phyloP scores from a whole-genome alignment of 345 rosid genomes.

The Linum lewisii region DNA sequence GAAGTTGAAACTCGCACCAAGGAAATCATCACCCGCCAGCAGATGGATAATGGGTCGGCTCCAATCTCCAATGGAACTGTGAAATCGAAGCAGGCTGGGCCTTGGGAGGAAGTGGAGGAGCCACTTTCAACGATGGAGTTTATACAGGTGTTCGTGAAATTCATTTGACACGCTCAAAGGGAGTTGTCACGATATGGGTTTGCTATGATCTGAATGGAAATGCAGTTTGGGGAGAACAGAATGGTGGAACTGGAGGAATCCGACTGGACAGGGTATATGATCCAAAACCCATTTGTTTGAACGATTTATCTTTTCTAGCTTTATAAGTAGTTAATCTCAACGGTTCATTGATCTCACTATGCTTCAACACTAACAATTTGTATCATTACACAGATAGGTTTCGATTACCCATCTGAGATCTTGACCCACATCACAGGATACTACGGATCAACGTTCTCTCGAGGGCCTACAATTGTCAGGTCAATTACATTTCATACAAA shows the following conservation, averaged over 20 bases:
- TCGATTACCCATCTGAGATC: conserved; percentile 20
- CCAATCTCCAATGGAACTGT: neutral
- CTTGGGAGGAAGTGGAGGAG: conserved; percentile 25
- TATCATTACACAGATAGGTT: conserved; percentile 12
- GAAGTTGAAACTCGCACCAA: conserved; percentile 1
- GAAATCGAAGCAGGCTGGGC: conserved; percentile 12
- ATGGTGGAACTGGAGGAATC: conserved; percentile 20
- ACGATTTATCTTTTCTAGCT: no score
- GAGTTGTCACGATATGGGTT: conserved; percentile 13
- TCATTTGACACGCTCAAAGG: conserved; percentile 15
- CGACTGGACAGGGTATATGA: conserved; percentile 16
- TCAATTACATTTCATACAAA: conserved; percentile 22
- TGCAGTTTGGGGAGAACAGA: conserved; percentile 18
- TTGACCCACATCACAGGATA: conserved; percentile 21
- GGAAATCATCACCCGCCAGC: no score
- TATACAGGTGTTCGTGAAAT: conserved; percentile 18
- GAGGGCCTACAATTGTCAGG: conserved; percentile 12
- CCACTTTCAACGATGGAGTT: conserved; percentile 21
- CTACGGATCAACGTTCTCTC: conserved; percentile 17
- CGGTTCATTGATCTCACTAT: no score
- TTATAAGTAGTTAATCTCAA: no score
- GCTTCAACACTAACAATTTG: no score
- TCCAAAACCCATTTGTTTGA: neutral
- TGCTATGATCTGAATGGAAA: conserved; percentile 25
- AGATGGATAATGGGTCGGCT: neutral